Conservation (phyloP, 108 stramenopile genomes). For the Fragilaria radians region DNA sequence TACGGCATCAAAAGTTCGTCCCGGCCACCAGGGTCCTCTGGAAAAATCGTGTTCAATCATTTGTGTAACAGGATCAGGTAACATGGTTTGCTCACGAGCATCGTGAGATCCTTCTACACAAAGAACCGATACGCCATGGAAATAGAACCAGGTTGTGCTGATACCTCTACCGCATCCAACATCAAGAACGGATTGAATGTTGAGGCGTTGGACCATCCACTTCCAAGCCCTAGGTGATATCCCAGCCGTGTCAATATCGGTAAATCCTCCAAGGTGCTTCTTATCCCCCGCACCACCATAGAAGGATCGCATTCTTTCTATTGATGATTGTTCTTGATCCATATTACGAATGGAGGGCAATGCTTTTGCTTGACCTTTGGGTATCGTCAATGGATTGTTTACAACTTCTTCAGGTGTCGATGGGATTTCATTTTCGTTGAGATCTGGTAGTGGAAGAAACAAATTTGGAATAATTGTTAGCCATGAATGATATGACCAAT, state of each 20-base stretch:
- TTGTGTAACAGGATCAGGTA: slow-evolving; percentile 38
- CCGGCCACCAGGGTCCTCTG: slow-evolving; percentile 86
- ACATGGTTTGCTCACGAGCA: slow-evolving; percentile 42
- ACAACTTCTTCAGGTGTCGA: too few relatives aligned
- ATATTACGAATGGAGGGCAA: slow-evolving; percentile 19
- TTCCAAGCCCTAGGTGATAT: slow-evolving; percentile 53
- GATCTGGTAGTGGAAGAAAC: too few relatives aligned
- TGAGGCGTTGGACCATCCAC: slow-evolving; percentile 25
- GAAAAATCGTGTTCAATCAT: slow-evolving; percentile 59
- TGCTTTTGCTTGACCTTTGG: slow-evolving; percentile 20
- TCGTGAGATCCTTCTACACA: slow-evolving; percentile 83
- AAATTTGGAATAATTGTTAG: too few relatives aligned
- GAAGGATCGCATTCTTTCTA: slow-evolving; percentile 7
- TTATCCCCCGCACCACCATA: slow-evolving; percentile 74
- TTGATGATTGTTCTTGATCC: slow-evolving; percentile 4
- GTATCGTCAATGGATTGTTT: slow-evolving; percentile 2
- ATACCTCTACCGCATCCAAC: slow-evolving; percentile 80
- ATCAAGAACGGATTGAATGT: slow-evolving; percentile 69
- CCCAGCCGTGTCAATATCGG: slow-evolving; percentile 43
- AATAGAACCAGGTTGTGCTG: slow-evolving; percentile 55
- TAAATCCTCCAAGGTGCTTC: slow-evolving; percentile 74
- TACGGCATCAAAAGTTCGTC: slow-evolving; percentile 64
- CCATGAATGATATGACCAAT: too few relatives aligned
- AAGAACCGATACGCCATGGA: slow-evolving; percentile 40
- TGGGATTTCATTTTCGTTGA: too few relatives aligned